These are phyloP conservation scores for Daldinia childiae DNA, from an alignment of 495 filamentous ascomycete species.

Conservation along the genomic window DNA sequence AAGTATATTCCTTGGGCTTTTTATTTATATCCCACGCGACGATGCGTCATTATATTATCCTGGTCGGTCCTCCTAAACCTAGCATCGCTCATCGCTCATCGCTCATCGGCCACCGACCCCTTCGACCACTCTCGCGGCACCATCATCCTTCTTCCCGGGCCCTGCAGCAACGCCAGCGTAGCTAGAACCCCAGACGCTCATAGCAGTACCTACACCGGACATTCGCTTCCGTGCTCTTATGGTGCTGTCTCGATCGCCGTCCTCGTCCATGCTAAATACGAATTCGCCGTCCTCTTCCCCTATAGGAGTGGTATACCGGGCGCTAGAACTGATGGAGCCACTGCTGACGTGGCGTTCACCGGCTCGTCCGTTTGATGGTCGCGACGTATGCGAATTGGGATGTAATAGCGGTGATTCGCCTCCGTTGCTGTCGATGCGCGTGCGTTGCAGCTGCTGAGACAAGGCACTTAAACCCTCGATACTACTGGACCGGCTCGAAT, in stretches of 20 bases:
- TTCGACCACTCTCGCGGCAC: constrained; percentile 41
- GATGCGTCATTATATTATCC: constrained; percentile 24
- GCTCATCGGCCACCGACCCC: constrained; percentile 44
- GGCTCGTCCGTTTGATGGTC: constrained; percentile 47
- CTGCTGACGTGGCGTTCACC: constrained; percentile 64
- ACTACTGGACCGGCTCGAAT: constrained; percentile 50
- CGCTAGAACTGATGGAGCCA: constrained; percentile 59
- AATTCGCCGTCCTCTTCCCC: constrained; percentile 78
- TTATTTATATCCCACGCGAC: constrained; percentile 10
- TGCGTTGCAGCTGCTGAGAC: constrained; percentile 73
- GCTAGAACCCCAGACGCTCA: constrained; percentile 49
- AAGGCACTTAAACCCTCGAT: constrained; percentile 70
- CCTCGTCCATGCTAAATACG: constrained; percentile 86
- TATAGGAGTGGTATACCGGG: constrained; percentile 71
- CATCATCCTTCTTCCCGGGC: constrained; percentile 44
- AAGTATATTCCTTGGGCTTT: constrained; percentile 7
- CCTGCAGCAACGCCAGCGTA: constrained; percentile 52
- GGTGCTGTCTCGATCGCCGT: constrained; percentile 63
- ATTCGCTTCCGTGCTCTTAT: constrained; percentile 54
- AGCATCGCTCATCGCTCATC: constrained; percentile 34
- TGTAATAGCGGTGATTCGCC: constrained; percentile 53
- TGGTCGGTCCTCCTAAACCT: background rate
- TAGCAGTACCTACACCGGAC: constrained; percentile 49
- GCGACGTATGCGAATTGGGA: constrained; percentile 47
- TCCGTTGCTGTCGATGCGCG: constrained; percentile 57